Percentiles rank a stretch among this genome's conserved stretches.
Conservation (phyloP, 108 stramenopile genomes). For the Nitzschia sp. region DNA sequence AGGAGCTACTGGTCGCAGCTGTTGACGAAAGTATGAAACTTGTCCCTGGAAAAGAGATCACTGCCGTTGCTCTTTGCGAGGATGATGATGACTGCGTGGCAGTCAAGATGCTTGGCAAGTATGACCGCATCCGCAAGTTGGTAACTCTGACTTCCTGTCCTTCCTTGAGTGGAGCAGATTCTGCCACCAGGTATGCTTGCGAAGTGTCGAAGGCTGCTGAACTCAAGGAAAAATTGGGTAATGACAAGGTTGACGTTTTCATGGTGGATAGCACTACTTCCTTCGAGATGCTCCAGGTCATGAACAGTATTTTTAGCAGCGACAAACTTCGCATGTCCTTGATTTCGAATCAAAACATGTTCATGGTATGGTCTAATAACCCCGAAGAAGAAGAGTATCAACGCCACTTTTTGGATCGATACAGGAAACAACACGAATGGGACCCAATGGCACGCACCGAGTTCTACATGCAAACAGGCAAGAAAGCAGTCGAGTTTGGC, state of each 20-base stretch:
- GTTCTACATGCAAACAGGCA: conserved; percentile 9
- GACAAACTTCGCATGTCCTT: conserved; percentile 12
- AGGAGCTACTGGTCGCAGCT: conserved; percentile 14
- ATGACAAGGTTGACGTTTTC: conserved; percentile 12
- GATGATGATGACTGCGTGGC: conserved; percentile 18
- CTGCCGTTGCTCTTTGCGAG: conserved; percentile 21
- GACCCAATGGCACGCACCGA: conserved; percentile 37
- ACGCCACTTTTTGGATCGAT: conserved; percentile 32
- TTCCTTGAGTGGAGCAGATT: conserved; percentile 2
- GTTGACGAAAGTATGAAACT: conserved; percentile 23
- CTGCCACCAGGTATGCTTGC: conserved; percentile 15
- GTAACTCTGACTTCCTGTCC: conserved; percentile 31
- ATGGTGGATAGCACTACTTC: conserved; percentile 25
- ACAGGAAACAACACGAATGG: conserved; percentile 19
- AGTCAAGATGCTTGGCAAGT: conserved; percentile 14
- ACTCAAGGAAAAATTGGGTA: conserved; percentile 13
- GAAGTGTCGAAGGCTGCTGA: conserved; percentile 14
- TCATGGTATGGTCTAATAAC: conserved; percentile 18
- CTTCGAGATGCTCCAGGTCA: conserved; percentile 27
- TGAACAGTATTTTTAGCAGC: conserved; percentile 32
- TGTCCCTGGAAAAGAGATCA: conserved; percentile 7
- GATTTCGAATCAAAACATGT: conserved; percentile 6
- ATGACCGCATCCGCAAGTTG: conserved; percentile 21
- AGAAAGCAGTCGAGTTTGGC: conserved; percentile 24
- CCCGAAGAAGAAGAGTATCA: conserved; percentile 15